Conservation (phyloP, 2,329 filamentous ascomycete genomes). For the Didymella pinodella region DNA sequence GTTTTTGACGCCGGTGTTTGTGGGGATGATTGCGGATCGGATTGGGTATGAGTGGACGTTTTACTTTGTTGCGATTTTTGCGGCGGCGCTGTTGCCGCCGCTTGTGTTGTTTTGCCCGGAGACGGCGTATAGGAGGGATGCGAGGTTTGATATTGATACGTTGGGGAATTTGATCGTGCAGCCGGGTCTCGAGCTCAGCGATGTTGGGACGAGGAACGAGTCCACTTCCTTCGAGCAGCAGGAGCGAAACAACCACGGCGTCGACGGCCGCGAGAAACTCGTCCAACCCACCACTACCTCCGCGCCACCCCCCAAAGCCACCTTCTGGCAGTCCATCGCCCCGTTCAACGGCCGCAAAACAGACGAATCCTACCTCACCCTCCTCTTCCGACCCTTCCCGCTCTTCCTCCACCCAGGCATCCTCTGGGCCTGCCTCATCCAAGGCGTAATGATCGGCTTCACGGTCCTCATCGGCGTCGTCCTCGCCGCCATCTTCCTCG, state of each 20-base stretch:
- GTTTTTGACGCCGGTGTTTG: conserved; percentile 85
- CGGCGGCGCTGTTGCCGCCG: conserved; percentile 71
- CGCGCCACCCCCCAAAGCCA: conserved; percentile 57
- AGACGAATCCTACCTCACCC: conserved; percentile 73
- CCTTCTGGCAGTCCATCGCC: conserved; percentile 67
- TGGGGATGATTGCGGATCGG: conserved; percentile 80
- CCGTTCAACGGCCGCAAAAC: conserved; percentile 85
- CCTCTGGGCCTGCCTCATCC: conserved; percentile 80
- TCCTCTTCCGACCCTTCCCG: conserved; percentile 77
- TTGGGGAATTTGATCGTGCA: conserved; percentile 40
- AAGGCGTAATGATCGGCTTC: conserved; percentile 93
- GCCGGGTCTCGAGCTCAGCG: conserved; percentile 10
- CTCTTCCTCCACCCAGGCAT: conserved; percentile 86
- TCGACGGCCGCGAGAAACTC: neutral
- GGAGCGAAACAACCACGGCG: neutral
- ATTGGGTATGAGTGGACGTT: conserved; percentile 90
- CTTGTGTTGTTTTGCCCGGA: conserved; percentile 85
- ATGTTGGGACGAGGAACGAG: neutral
- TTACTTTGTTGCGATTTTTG: conserved; percentile 86
- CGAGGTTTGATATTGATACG: conserved; percentile 74
- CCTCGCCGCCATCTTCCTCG: conserved; percentile 81
- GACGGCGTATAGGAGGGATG: conserved; percentile 76
- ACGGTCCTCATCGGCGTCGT: conserved; percentile 89
- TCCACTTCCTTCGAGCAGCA: conserved; percentile 4
- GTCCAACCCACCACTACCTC: neutral